A percentile compares a stretch with the other conserved stretches of the same genome.
These are phyloP conservation scores for Ceratobasidium theobromae DNA, from an alignment of 1,284 basidiomycete genomes.

Conservation along the genomic window DNA sequence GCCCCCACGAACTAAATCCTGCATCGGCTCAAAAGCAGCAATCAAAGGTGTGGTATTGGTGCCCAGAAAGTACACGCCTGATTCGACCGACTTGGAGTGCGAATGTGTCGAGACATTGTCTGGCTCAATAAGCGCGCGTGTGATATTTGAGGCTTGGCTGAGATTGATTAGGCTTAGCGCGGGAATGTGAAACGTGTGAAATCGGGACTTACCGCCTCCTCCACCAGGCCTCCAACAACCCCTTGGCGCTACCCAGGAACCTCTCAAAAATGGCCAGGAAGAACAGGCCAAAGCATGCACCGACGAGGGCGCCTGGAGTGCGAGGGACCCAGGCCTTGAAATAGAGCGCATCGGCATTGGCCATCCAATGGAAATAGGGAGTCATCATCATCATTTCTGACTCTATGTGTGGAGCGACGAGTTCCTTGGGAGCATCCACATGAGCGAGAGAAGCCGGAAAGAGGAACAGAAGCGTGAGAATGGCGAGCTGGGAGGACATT, in stretches of 20 bases:
- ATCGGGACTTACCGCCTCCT: slow-evolving; percentile 22
- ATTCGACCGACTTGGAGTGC: slow-evolving; percentile 24
- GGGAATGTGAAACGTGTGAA: background rate
- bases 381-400: slow-evolving; percentile 48
- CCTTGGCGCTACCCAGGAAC: slow-evolving; percentile 31
- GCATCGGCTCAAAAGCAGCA: slow-evolving; percentile 58
- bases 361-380: slow-evolving; percentile 65
- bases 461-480: background rate
- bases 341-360: slow-evolving; percentile 58
- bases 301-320: slow-evolving; percentile 65
- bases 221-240: slow-evolving; percentile 35
- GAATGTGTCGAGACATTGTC: slow-evolving; percentile 28
- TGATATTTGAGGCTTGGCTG: background rate
- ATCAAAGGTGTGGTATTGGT: slow-evolving; percentile 20
- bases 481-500: background rate
- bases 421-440: background rate
- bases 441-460: slow-evolving; percentile 4
- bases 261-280: slow-evolving; percentile 64
- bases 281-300: slow-evolving; percentile 70
- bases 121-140: slow-evolving; percentile 10
- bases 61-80: background rate
- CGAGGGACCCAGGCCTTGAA: slow-evolving; percentile 69
- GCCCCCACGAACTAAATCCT: slow-evolving; percentile 64
- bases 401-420: background rate
- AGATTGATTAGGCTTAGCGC: background rate